phyloP scores from a whole-genome alignment of 1,139 yeast species.

The Zygosaccharomyces sapae region DNA sequence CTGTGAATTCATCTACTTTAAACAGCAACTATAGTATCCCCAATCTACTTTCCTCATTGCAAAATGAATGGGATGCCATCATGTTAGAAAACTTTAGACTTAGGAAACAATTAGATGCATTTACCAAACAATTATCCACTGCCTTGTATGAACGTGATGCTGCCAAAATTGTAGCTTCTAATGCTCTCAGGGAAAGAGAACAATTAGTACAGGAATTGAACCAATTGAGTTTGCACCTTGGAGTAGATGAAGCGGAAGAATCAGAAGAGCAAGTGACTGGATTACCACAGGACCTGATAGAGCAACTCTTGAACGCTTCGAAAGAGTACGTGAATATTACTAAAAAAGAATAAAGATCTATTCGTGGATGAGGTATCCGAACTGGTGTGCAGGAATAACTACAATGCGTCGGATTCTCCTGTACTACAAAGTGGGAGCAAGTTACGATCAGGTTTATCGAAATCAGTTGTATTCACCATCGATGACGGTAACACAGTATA shows the following conservation, averaged over 20 bases:
- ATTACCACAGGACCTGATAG: constrained; percentile 6
- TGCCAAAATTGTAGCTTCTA: constrained; percentile 80
- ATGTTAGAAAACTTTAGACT: constrained; percentile 76
- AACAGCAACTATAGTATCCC: constrained; percentile 63
- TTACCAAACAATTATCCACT: constrained; percentile 69
- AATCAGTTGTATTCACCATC: constrained; percentile 7
- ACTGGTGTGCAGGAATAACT: constrained; percentile 5
- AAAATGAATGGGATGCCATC: constrained; percentile 86
- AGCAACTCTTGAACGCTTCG: constrained; percentile 13
- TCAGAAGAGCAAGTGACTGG: background rate
- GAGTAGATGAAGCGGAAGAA: constrained; percentile 14
- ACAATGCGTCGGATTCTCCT: constrained; percentile 6
- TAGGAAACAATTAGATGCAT: constrained; percentile 62
- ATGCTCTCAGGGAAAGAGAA: constrained; percentile 67
- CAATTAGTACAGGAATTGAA: constrained; percentile 57
- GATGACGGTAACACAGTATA: constrained; percentile 1
- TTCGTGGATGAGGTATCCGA: constrained; percentile 3
- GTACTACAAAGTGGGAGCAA: constrained; percentile 4
- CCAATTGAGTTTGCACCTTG: constrained; percentile 24
- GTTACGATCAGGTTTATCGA: constrained; percentile 1
- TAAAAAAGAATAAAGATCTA: constrained; percentile 8
- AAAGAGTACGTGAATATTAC: constrained; percentile 12
- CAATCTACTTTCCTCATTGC: constrained; percentile 64
- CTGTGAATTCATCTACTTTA: constrained; percentile 35
- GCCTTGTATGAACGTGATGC: constrained; percentile 87